Evolutionary conservation across 2,329 filamentous ascomycete genomes (phyloP).

Genomic region (Hymenoscyphus salicellus): DNA sequence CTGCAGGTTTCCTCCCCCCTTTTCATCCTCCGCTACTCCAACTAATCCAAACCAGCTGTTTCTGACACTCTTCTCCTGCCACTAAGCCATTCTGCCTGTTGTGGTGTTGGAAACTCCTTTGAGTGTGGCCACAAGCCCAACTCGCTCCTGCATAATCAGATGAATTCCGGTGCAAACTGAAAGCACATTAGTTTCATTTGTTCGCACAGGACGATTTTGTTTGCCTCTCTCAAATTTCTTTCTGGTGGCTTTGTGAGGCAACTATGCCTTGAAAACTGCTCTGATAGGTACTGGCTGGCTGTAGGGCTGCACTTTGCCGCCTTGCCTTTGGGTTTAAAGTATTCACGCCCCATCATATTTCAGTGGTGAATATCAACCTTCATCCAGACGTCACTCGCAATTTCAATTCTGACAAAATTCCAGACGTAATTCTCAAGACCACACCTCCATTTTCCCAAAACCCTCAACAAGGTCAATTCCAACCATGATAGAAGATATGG

Average conservation of each 20-base stretch:
- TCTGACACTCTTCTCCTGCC: not conserved
- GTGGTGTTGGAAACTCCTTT: not conserved
- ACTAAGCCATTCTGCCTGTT: not conserved
- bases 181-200: not conserved
- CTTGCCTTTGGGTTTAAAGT: not conserved
- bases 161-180: not conserved
- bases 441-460: not conserved
- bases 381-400: not conserved
- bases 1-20: not conserved
- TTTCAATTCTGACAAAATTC: not conserved
- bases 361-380: not conserved
- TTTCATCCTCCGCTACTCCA: not conserved
- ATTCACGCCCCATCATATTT: not conserved
- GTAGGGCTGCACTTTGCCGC: not conserved
- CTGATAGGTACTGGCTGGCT: not conserved
- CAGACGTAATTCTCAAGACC: not conserved
- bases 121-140: not conserved
- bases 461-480: not conserved
- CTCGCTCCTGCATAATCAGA: not conserved
- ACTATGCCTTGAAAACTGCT: not conserved
- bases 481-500: not conserved
- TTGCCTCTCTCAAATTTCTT: not conserved
- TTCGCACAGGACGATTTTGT: not conserved
- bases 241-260: not conserved
- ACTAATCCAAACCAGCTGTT: not conserved